These are phyloP conservation scores for Trypanosoma cruzi DNA, from an alignment of 208 protist species.

Conservation along the genomic window DNA sequence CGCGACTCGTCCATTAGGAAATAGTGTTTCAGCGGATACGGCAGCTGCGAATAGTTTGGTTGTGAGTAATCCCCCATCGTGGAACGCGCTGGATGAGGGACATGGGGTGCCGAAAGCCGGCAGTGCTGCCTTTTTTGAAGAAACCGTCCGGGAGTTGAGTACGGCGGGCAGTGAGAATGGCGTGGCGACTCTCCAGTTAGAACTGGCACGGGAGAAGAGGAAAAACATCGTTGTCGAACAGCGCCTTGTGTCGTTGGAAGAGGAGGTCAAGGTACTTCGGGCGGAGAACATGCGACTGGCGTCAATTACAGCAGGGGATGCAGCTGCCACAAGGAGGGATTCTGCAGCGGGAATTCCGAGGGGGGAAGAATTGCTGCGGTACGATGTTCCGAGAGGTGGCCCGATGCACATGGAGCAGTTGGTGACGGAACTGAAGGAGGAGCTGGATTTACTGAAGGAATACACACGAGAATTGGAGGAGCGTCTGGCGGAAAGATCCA, in stretches of 20 bases:
- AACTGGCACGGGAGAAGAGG: conserved; percentile 71
- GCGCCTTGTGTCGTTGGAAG: conserved; percentile 42
- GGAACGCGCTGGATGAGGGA: no score
- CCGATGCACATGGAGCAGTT: conserved; percentile 9
- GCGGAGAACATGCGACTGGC: conserved; percentile 40
- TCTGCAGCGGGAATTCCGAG: no score
- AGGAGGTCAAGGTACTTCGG: conserved; percentile 48
- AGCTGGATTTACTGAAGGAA: conserved; percentile 8
- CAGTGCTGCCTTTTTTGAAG: background rate
- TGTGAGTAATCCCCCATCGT: no score
- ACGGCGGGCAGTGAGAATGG: background rate
- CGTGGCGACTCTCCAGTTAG: conserved; percentile 35
- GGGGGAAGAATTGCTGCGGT: background rate
- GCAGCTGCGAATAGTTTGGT: background rate
- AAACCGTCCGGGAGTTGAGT: background rate
- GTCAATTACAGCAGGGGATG: background rate
- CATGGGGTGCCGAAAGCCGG: no score
- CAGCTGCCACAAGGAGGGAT: background rate
- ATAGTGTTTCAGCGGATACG: background rate
- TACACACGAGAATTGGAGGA: conserved; percentile 54
- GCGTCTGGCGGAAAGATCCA: conserved; percentile 39
- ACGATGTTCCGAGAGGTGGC: background rate
- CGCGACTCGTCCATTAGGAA: background rate
- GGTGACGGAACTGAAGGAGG: conserved; percentile 8
- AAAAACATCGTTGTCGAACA: conserved; percentile 76